Conservation (phyloP, 2,329 filamentous ascomycete genomes). For the Ceratocystis harringtonii region DNA sequence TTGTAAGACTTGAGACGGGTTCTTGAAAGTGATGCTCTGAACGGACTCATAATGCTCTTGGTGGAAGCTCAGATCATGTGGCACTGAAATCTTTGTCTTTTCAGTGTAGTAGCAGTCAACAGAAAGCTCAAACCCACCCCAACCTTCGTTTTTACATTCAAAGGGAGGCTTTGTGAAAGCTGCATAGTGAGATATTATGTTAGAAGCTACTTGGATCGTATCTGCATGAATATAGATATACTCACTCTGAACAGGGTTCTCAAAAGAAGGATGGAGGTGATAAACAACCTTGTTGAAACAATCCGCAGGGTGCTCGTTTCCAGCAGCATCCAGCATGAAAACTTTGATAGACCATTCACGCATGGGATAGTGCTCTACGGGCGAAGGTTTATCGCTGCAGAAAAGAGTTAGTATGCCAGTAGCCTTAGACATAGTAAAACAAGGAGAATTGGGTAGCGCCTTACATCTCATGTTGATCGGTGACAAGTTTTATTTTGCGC, state of each 20-base stretch:
- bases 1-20: slow-evolving; percentile 76
- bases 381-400: slow-evolving; percentile 59
- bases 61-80: slow-evolving; percentile 86
- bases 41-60: slow-evolving; percentile 66
- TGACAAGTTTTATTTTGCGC: slow-evolving; percentile 83
- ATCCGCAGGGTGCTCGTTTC: slow-evolving; percentile 66
- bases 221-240: slow-evolving; percentile 18
- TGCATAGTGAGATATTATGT: slow-evolving; percentile 24
- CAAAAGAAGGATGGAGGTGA: slow-evolving; percentile 87
- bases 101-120: slow-evolving; percentile 72
- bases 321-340: slow-evolving; percentile 69
- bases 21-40: slow-evolving; percentile 75
- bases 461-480: slow-evolving; percentile 79
- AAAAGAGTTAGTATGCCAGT: not conserved
- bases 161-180: slow-evolving; percentile 77
- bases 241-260: slow-evolving; percentile 71
- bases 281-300: slow-evolving; percentile 89
- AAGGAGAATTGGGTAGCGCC: slow-evolving; percentile 23
- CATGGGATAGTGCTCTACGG: slow-evolving; percentile 79
- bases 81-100: slow-evolving; percentile 68
- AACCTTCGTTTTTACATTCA: slow-evolving; percentile 81
- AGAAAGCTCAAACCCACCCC: slow-evolving; percentile 95
- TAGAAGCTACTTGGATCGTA: not conserved
- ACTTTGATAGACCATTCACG: slow-evolving; percentile 82
- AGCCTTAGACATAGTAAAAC: not conserved